Conservation (phyloP, 1,139 yeast genomes). For the Saccharomyces hybrid region DNA sequence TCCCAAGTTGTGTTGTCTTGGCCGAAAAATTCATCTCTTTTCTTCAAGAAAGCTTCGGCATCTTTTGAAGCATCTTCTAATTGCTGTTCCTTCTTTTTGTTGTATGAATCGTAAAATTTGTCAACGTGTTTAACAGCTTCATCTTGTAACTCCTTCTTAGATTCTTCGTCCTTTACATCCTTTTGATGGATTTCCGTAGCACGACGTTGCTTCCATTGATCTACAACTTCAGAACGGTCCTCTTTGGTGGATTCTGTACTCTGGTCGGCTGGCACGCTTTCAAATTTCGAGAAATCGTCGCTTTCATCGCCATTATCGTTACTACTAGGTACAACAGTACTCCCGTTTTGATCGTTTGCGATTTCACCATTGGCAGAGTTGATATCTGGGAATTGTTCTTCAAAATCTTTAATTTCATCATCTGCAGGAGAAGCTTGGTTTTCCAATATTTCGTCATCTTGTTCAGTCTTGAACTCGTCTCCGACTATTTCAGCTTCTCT, state of each 20-base stretch:
- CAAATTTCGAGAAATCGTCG: slow-evolving; percentile 32
- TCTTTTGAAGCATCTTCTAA: slow-evolving; percentile 34
- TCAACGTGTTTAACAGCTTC: slow-evolving; percentile 83
- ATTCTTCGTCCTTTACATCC: slow-evolving; percentile 64
- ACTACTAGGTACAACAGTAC: slow-evolving; percentile 14
- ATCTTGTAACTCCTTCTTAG: slow-evolving; percentile 59
- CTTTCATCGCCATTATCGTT: slow-evolving; percentile 26
- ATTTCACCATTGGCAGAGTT: slow-evolving; percentile 19
- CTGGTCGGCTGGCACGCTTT: slow-evolving; percentile 3
- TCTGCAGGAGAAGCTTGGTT: slow-evolving; percentile 6
- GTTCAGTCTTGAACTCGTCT: slow-evolving; percentile 64
- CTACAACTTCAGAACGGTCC: slow-evolving; percentile 50
- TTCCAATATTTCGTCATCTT: slow-evolving; percentile 45
- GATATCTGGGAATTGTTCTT: slow-evolving; percentile 64
- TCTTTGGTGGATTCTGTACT: slow-evolving; percentile 2
- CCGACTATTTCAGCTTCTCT: slow-evolving; percentile 84
- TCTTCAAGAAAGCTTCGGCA: slow-evolving; percentile 64
- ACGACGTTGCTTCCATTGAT: slow-evolving; percentile 81
- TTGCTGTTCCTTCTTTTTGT: slow-evolving; percentile 67
- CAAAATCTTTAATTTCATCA: slow-evolving; percentile 41
- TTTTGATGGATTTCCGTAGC: slow-evolving; percentile 75
- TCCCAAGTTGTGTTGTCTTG: slow-evolving; percentile 81
- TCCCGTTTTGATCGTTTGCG: slow-evolving; percentile 1
- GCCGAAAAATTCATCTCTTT: slow-evolving; percentile 69
- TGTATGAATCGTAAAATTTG: slow-evolving; percentile 90